These are phyloP conservation scores for Nothomitra cinnamomea DNA, from an alignment of 2,329 filamentous ascomycete genomes.

Conservation along the genomic window DNA sequence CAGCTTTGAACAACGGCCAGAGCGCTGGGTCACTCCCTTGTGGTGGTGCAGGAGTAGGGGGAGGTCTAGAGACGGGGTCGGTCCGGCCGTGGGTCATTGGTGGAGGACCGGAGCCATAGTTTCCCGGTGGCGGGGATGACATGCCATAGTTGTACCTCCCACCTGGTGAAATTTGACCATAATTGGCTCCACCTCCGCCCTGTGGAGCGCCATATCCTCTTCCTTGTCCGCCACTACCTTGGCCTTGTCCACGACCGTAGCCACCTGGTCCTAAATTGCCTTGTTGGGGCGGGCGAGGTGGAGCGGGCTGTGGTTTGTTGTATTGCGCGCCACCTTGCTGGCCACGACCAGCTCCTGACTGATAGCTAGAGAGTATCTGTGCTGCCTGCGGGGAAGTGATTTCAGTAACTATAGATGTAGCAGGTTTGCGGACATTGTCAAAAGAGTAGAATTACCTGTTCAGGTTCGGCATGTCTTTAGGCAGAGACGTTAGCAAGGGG, in stretches of 20 bases:
- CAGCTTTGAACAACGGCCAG: constrained; percentile 72
- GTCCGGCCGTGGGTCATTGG: constrained; percentile 35
- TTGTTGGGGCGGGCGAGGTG: constrained; percentile 1
- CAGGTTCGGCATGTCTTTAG: constrained; percentile 55
- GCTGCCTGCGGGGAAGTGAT: constrained; percentile 21
- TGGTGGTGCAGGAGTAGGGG: constrained; percentile 44
- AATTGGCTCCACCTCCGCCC: background rate
- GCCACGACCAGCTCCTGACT: constrained; percentile 8
- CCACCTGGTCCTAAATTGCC: no score
- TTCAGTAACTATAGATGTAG: background rate
- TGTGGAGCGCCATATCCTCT: background rate
- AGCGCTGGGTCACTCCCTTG: constrained; percentile 52
- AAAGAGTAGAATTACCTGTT: constrained; percentile 34
- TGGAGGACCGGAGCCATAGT: constrained; percentile 33
- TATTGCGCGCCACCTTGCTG: constrained; percentile 22
- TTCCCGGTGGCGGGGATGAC: constrained; percentile 26
- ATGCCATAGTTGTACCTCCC: constrained; percentile 20
- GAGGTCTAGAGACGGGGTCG: constrained; percentile 41
- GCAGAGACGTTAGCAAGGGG: constrained; percentile 14
- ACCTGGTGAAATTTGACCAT: background rate
- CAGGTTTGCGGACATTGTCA: background rate
- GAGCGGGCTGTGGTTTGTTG: constrained; percentile 7
- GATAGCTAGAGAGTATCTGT: constrained; percentile 22
- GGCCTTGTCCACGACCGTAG: background rate
- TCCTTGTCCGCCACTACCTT: background rate